These are phyloP conservation scores for Psilocybe cubensis DNA, from an alignment of 768 basidiomycete genomes.

Conservation along the genomic window DNA sequence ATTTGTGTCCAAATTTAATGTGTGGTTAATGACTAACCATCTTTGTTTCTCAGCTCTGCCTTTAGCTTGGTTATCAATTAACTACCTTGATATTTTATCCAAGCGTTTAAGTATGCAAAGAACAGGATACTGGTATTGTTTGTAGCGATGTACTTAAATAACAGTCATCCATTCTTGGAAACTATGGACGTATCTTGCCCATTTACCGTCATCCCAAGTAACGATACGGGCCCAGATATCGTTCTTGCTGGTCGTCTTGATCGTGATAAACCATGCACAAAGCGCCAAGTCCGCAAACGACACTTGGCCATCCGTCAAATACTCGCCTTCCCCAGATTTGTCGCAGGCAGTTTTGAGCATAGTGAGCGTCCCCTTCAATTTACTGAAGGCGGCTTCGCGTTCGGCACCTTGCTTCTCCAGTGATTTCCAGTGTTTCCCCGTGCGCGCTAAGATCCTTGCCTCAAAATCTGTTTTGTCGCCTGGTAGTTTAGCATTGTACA, in stretches of 20 bases:
- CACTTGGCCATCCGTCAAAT: slow-evolving; percentile 23
- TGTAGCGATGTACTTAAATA: neutral
- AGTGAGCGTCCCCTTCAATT: slow-evolving; percentile 21
- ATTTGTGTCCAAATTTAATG: slow-evolving; percentile 1
- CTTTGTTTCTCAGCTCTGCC: slow-evolving; percentile 35
- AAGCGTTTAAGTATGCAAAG: neutral
- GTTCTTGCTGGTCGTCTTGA: slow-evolving; percentile 27
- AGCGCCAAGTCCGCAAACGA: slow-evolving; percentile 31
- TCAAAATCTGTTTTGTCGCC: slow-evolving; percentile 20
- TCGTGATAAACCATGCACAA: slow-evolving; percentile 23
- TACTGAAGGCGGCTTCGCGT: slow-evolving; percentile 25
- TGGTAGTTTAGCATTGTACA: slow-evolving; percentile 25
- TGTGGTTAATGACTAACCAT: neutral
- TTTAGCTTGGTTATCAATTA: slow-evolving; percentile 52
- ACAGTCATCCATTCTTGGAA: slow-evolving; percentile 26
- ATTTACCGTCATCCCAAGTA: slow-evolving; percentile 31
- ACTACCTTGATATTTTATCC: slow-evolving; percentile 6
- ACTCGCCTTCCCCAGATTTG: slow-evolving; percentile 14
- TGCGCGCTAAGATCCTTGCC: slow-evolving; percentile 19
- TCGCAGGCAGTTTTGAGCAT: slow-evolving; percentile 15
- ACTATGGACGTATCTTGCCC: slow-evolving; percentile 23
- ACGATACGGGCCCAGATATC: slow-evolving; percentile 26
- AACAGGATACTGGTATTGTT: neutral
- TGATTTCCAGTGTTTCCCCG: slow-evolving; percentile 20
- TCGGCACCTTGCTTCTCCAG: slow-evolving; percentile 25